Conservation (phyloP, 441 rosid species). For the Gossypium lobatum region DNA sequence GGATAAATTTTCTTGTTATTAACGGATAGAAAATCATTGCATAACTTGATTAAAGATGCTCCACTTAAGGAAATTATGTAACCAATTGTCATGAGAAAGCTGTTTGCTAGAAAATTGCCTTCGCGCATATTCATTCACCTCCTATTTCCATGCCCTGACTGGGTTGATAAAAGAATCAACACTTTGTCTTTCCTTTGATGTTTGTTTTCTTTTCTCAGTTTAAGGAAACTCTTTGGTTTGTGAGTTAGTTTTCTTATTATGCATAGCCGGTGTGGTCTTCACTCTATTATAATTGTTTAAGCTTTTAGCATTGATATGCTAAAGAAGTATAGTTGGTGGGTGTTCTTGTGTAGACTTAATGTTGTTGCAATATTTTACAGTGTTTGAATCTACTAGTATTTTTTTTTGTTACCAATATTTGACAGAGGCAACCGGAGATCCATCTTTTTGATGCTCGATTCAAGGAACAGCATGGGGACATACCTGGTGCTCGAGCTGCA, state of each 20-base stretch:
- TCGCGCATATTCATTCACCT: neutral
- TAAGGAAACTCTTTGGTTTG: neutral
- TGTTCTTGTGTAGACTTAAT: neutral
- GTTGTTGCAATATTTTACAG: neutral
- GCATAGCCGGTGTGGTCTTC: neutral
- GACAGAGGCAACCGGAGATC: slow-evolving; percentile 90
- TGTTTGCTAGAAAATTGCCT: neutral
- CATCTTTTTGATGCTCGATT: slow-evolving; percentile 88
- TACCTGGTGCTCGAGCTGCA: slow-evolving; percentile 82
- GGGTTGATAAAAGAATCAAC: neutral
- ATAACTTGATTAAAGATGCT: neutral
- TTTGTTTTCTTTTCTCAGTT: neutral
- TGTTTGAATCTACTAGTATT: neutral
- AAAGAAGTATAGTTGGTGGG: neutral
- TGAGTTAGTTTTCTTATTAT: neutral
- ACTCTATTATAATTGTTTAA: neutral
- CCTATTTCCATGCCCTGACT: neutral
- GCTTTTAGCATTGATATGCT: neutral
- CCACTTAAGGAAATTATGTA: neutral
- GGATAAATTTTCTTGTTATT: neutral
- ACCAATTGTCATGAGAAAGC: neutral
- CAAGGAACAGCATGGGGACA: slow-evolving; percentile 81
- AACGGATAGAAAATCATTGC: neutral
- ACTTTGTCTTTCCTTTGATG: neutral
- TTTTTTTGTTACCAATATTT: slow-evolving; percentile 11